These are phyloP conservation scores for Hura crepitans DNA, from an alignment of 441 rosid genomes.

Conservation along the genomic window DNA sequence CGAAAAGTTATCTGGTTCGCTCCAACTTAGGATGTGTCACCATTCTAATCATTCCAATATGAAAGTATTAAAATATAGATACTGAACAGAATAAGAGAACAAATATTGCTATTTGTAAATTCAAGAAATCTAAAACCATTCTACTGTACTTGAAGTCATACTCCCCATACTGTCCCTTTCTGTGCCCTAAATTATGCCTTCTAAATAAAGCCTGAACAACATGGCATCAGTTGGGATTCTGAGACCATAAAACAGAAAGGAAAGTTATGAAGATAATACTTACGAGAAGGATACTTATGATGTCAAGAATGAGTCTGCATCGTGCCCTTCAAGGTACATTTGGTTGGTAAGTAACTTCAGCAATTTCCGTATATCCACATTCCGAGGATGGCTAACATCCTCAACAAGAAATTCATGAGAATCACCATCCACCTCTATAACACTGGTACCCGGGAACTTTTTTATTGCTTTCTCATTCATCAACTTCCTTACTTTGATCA, in stretches of 20 bases:
- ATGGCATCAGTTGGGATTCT: background rate
- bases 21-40: too few relatives aligned
- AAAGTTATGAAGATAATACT: background rate
- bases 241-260: background rate
- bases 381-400: constrained; percentile 44
- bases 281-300: background rate
- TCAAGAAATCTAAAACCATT: background rate
- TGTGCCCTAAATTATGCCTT: background rate
- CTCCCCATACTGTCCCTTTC: background rate
- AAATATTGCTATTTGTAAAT: too few relatives aligned
- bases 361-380: constrained; percentile 2
- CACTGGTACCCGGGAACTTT: constrained; percentile 63
- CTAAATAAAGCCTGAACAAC: background rate
- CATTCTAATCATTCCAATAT: background rate
- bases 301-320: constrained; percentile 5
- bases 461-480: constrained; percentile 52
- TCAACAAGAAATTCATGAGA: constrained; percentile 53
- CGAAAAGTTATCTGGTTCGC: too few relatives aligned
- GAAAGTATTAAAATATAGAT: background rate
- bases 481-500: constrained; percentile 45
- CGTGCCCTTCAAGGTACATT: constrained; percentile 9
- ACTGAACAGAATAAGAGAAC: background rate
- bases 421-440: constrained; percentile 49
- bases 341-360: constrained; percentile 12
- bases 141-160: background rate